phyloP scores from a whole-genome alignment of 2,329 filamentous ascomycete species.

The Tolypocladium guangdongense region DNA sequence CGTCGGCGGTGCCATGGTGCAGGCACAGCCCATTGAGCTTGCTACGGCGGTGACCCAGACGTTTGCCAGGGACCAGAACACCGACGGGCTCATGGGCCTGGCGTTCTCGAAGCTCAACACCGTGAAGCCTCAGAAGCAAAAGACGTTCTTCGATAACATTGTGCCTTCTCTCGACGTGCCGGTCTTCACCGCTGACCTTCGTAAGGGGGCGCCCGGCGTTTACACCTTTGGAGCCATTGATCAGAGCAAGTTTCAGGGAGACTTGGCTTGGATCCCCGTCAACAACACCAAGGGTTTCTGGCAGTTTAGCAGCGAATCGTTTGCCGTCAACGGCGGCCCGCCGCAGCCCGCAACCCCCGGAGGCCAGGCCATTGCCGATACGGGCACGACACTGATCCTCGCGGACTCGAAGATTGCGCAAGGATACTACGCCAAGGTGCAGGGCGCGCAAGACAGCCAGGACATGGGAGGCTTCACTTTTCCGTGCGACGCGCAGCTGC shows the following conservation, averaged over 20 bases:
- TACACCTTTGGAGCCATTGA: slow-evolving; percentile 66
- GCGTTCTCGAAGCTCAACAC: slow-evolving; percentile 57
- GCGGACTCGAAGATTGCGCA: slow-evolving; percentile 41
- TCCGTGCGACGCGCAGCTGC: slow-evolving; percentile 33
- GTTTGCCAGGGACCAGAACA: slow-evolving; percentile 49
- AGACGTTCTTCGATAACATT: slow-evolving; percentile 67
- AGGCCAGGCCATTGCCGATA: slow-evolving; percentile 42
- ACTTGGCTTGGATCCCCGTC: slow-evolving; percentile 49
- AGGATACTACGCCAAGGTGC: slow-evolving; percentile 36
- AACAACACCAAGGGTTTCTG: slow-evolving; percentile 57
- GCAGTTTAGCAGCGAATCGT: slow-evolving; percentile 39
- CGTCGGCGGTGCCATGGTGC: slow-evolving; percentile 53
- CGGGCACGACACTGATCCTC: slow-evolving; percentile 53
- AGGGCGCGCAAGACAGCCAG: slow-evolving; percentile 27
- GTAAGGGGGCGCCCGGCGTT: slow-evolving; percentile 43
- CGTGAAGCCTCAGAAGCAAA: slow-evolving; percentile 48
- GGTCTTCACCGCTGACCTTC: slow-evolving; percentile 58
- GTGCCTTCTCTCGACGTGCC: slow-evolving; percentile 48
- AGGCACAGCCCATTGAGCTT: slow-evolving; percentile 55
- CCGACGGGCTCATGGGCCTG: slow-evolving; percentile 59
- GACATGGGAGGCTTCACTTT: slow-evolving; percentile 34
- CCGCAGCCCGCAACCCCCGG: slow-evolving; percentile 22
- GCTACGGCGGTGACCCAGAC: slow-evolving; percentile 45
- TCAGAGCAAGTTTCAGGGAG: slow-evolving; percentile 45
- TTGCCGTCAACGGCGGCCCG: slow-evolving; percentile 36